These are phyloP conservation scores for Tilletia setariae DNA, from an alignment of 1,284 basidiomycete genomes.

Conservation along the genomic window DNA sequence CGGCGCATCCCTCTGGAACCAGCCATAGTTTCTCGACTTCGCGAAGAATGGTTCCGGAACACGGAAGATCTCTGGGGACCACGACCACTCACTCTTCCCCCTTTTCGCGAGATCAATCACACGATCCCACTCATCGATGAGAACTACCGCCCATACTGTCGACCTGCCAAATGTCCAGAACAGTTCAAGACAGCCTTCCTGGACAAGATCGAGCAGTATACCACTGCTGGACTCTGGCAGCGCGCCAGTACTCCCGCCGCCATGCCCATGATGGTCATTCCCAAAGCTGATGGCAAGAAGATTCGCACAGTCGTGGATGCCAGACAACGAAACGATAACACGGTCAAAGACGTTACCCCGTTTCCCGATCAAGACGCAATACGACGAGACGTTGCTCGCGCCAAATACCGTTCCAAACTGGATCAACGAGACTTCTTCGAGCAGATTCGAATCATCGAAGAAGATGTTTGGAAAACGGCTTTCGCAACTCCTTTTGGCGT, in stretches of 20 bases:
- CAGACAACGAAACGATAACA: constrained; percentile 56
- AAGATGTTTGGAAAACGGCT: constrained; percentile 55
- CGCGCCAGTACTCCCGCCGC: not conserved
- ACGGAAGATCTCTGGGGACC: constrained; percentile 2
- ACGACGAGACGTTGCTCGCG: constrained; percentile 48
- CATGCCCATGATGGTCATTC: constrained; percentile 48
- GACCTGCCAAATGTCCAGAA: constrained; percentile 1
- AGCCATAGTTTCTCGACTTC: not conserved
- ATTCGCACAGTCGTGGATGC: constrained; percentile 58
- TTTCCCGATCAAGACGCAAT: constrained; percentile 56
- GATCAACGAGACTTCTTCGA: constrained; percentile 55
- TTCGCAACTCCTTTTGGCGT: constrained; percentile 17
- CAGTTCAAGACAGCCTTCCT: not conserved
- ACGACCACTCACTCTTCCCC: not conserved
- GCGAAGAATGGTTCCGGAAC: not conserved
- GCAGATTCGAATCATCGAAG: constrained; percentile 53
- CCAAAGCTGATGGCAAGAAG: constrained; percentile 59
- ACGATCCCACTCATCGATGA: not conserved
- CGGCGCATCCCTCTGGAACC: not conserved
- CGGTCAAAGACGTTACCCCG: constrained; percentile 55
- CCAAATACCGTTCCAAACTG: constrained; percentile 54
- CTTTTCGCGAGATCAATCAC: not conserved
- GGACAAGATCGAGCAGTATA: not conserved
- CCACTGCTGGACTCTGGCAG: not conserved
- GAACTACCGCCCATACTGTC: not conserved